A percentile compares a stretch with the other conserved stretches of the same genome.
Conservation (phyloP, 495 filamentous ascomycete species). For the Aspergillus sparsus region DNA sequence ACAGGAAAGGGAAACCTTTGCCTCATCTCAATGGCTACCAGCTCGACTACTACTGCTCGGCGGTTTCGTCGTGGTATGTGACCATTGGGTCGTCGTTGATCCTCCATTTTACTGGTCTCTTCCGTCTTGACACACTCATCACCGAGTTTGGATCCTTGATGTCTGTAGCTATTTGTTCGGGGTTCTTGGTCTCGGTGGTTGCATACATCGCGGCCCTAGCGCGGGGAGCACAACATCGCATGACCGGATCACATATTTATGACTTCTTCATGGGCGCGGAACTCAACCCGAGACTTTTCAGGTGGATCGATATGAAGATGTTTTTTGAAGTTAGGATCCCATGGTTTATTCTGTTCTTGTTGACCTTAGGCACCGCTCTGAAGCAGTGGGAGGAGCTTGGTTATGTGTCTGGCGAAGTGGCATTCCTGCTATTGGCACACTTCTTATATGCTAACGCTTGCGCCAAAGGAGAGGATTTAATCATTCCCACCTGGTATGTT, state of each 20-base stretch:
- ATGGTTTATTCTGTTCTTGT: conserved; percentile 88
- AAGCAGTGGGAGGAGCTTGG: conserved; percentile 86
- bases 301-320: conserved; percentile 95
- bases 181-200: conserved; percentile 71
- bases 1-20: conserved; percentile 76
- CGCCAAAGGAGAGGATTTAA: conserved; percentile 91
- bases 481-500: conserved; percentile 77
- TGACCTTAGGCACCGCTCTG: conserved; percentile 72
- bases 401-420: conserved; percentile 82
- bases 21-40: conserved; percentile 72
- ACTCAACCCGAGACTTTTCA: conserved; percentile 88
- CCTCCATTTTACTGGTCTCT: conserved; percentile 75
- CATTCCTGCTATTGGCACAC: conserved; percentile 85
- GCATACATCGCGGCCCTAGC: conserved; percentile 77
- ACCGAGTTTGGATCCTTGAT: conserved; percentile 88
- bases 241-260: conserved; percentile 90
- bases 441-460: conserved; percentile 94
- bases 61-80: conserved; percentile 73
- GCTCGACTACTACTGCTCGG: conserved; percentile 87
- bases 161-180: conserved; percentile 83
- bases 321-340: conserved; percentile 95
- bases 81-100: conserved; percentile 65
- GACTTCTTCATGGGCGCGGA: conserved; percentile 99
- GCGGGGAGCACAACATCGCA: conserved; percentile 80
- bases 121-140: conserved; percentile 79